These are phyloP conservation scores for Emmonsiellopsis sp. DNA, from an alignment of 2,329 filamentous ascomycete species.

Conservation along the genomic window DNA sequence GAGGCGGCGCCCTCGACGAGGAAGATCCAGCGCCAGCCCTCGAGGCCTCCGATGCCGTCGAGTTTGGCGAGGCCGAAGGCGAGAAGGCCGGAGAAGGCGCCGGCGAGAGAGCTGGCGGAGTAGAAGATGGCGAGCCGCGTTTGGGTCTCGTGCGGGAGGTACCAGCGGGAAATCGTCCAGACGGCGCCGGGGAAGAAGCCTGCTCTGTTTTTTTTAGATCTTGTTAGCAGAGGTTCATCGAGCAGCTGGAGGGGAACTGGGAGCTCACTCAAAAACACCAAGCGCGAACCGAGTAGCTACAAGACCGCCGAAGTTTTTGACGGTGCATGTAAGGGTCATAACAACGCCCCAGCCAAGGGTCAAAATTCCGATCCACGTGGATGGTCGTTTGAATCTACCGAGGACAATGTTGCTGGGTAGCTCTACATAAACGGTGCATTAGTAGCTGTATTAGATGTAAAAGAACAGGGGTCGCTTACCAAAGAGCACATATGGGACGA, in stretches of 20 bases:
- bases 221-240: too few species aligned
- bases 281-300: conserved; percentile 28
- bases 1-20: conserved; percentile 62
- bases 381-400: conserved; percentile 27
- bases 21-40: conserved; percentile 10
- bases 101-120: conserved; percentile 68
- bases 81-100: conserved; percentile 78
- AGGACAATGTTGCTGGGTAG: conserved; percentile 15
- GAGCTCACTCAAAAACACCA: conserved; percentile 27
- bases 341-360: conserved; percentile 24
- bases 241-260: too few species aligned
- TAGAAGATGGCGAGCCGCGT: conserved; percentile 77
- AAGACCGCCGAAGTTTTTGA: conserved; percentile 29
- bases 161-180: conserved; percentile 80
- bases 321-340: conserved; percentile 30
- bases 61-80: conserved; percentile 86
- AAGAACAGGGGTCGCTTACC: conserved; percentile 65
- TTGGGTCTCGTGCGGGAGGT: conserved; percentile 67
- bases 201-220: conserved; percentile 1
- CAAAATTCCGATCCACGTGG: conserved; percentile 31
- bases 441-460: background rate
- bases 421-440: conserved; percentile 24
- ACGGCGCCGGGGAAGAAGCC: conserved; percentile 61
- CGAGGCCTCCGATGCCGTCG: conserved; percentile 47
- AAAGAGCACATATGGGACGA: conserved; percentile 72